Conservation (phyloP, 2,329 filamentous ascomycete genomes). For the Arachnopeziza araneosa region DNA sequence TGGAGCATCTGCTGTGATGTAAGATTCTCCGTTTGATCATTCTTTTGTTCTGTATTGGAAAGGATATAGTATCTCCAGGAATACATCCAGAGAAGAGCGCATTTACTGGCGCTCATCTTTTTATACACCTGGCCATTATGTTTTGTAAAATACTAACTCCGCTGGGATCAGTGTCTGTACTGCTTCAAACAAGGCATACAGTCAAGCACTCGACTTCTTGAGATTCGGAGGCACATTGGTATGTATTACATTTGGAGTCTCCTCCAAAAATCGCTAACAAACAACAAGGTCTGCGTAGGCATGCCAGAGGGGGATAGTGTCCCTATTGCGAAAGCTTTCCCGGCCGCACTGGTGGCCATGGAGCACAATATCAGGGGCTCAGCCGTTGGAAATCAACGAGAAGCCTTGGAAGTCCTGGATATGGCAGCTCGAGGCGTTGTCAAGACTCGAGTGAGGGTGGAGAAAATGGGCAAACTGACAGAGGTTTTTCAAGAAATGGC, state of each 20-base stretch:
- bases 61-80: neutral
- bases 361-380: slow-evolving; percentile 44
- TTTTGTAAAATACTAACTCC: neutral
- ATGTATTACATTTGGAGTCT: neutral
- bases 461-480: slow-evolving; percentile 43
- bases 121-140: too few relatives aligned
- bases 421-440: slow-evolving; percentile 43
- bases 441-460: slow-evolving; percentile 38
- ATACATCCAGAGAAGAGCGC: too few relatives aligned
- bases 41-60: neutral
- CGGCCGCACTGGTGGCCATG: slow-evolving; percentile 35
- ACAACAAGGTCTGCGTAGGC: slow-evolving; percentile 36
- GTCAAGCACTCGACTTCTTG: slow-evolving; percentile 41
- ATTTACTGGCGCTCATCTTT: too few relatives aligned
- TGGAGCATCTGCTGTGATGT: neutral
- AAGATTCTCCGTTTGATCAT: neutral
- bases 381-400: slow-evolving; percentile 44
- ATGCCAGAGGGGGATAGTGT: slow-evolving; percentile 41
- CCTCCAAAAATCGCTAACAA: neutral
- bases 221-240: slow-evolving; percentile 40
- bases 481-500: slow-evolving; percentile 41
- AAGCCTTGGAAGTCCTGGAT: slow-evolving; percentile 44
- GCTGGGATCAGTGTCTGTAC: slow-evolving; percentile 43
- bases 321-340: slow-evolving; percentile 41
- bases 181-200: slow-evolving; percentile 44